Base-by-base conservation (phyloP, 2,329 filamentous ascomycete species). In the Aspergillus terreus region DNA sequence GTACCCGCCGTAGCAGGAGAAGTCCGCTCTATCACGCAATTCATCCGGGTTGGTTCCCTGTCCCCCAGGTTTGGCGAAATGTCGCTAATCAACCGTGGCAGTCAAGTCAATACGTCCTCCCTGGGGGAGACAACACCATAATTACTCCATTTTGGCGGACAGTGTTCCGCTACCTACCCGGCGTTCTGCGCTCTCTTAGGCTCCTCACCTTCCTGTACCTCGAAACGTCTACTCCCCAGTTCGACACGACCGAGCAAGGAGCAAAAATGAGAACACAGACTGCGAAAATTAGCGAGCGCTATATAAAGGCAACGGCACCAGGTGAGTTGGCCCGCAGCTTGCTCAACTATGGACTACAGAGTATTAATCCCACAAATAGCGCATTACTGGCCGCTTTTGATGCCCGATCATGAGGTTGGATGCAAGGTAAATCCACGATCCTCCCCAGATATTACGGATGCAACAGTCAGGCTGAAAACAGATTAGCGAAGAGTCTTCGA, bases 311-410 rank as follows among this genome's bases (percentile, higher is more conserved):
- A 25, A 48, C 10, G 4, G 56, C 54, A 3, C 56, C 56, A 0
- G 44, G 56, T 58, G 35, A 6, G 52, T n/a, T 5, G 17, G 11
- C 15, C 4, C 19, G 11, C 4, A 6, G 6, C 23, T 6, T 23
- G 23, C 6, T 44, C 10, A n/a, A 36, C 3, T 0, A 9, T 6
- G 17, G 4, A 7, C 9, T 30, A 2, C 27, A 30, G 10, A n/a
- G 7, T 11, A 25, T 49, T 10, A 40, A 19, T 15, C n/a, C 7
- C 5, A 17, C 5, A 11, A 5, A 42, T 15, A 55, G 57, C 52
- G 33, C 33, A 58, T 40, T 61, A 59, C 27, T 61, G 58, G 58
- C 23, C 52, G 1, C 41, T 61, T 1, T 23, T 61, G 1, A 44
- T 54, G 11, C 57, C 52, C 7, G 47, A 32, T 4, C 51, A 49